Evolutionary conservation across 2,329 filamentous ascomycete species (phyloP).

Genomic region (Ilyonectria destructans): DNA sequence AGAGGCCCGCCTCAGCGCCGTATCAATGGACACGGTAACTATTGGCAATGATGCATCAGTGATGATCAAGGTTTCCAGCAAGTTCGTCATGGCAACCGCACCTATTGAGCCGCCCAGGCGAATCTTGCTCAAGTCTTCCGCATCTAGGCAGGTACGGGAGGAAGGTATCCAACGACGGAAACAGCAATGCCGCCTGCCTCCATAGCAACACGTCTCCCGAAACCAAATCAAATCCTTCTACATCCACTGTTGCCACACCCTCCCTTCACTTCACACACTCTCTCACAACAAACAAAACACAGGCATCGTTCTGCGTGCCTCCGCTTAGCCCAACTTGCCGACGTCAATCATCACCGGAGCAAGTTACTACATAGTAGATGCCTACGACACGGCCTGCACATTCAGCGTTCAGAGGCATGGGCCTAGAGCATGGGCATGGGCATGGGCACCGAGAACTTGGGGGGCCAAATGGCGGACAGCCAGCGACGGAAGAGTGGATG

Average conservation of each 20-base stretch:
- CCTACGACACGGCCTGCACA: neutral
- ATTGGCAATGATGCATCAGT: neutral
- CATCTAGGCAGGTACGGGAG: neutral
- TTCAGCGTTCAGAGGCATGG: neutral
- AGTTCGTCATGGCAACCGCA: conserved; percentile 48
- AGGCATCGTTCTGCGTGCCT: neutral
- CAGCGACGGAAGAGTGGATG: conserved; percentile 3
- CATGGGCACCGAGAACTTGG: neutral
- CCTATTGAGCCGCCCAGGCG: conserved; percentile 30
- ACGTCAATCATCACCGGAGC: neutral
- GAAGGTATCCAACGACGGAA: neutral
- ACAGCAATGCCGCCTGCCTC: conserved; percentile 5
- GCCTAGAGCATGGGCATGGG: neutral
- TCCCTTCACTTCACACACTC: neutral
- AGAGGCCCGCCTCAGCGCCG: conserved; percentile 11
- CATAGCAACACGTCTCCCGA: conserved; percentile 18
- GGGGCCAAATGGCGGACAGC: conserved; percentile 5
- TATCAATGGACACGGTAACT: neutral
- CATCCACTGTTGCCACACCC: conserved; percentile 1
- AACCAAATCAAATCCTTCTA: conserved; percentile 10
- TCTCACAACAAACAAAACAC: neutral
- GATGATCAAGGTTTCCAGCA: conserved; percentile 33
- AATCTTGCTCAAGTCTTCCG: neutral
- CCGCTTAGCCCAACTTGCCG: neutral
- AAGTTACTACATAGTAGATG: neutral